A percentile compares a stretch with the other conserved stretches of the same genome.
phyloP scores from a whole-genome alignment of 2,329 filamentous ascomycete genomes.

The Coleophoma crateriformis region DNA sequence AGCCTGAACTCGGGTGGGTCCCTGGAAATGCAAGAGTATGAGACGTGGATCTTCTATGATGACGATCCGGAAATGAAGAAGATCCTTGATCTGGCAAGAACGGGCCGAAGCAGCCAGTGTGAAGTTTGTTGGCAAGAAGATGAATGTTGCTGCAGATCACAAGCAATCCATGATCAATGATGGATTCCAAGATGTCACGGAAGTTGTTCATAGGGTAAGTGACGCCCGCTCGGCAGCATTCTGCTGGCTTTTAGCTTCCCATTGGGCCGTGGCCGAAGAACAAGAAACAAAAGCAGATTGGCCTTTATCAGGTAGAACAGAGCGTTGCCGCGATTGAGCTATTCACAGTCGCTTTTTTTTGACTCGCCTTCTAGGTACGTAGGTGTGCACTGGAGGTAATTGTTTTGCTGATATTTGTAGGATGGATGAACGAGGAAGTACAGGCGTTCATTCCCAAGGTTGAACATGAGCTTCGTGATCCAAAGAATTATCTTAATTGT shows the following conservation, averaged over 20 bases:
- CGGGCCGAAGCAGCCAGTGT: slow-evolving; percentile 2
- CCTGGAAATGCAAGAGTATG: slow-evolving; percentile 5
- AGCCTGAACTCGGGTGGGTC: slow-evolving; percentile 5
- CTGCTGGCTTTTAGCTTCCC: background rate
- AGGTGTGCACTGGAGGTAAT: too few relatives aligned
- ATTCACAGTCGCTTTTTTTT: slow-evolving; percentile 41
- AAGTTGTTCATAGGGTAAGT: slow-evolving; percentile 3
- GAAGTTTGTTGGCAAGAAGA: slow-evolving; percentile 7
- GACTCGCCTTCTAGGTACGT: slow-evolving; percentile 34
- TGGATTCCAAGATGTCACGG: slow-evolving; percentile 33
- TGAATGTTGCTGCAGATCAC: slow-evolving; percentile 2
- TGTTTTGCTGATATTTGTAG: too few relatives aligned
- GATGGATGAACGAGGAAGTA: slow-evolving; percentile 33
- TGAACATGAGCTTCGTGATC: slow-evolving; percentile 1
- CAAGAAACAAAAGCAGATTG: slow-evolving; percentile 40
- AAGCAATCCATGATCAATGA: slow-evolving; percentile 20
- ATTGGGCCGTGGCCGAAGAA: slow-evolving; percentile 32
- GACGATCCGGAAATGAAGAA: slow-evolving; percentile 4
- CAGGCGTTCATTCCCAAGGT: slow-evolving; percentile 4
- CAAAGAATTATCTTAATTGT: slow-evolving; percentile 4
- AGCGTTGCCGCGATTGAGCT: slow-evolving; percentile 42
- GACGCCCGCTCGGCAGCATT: background rate
- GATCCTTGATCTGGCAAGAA: slow-evolving; percentile 1
- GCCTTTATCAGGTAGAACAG: slow-evolving; percentile 41
- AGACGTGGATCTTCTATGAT: slow-evolving; percentile 3